Evolutionary conservation across 73 alveolate genomes (phyloP).

Genomic region (Blepharisma japonicum): DNA sequence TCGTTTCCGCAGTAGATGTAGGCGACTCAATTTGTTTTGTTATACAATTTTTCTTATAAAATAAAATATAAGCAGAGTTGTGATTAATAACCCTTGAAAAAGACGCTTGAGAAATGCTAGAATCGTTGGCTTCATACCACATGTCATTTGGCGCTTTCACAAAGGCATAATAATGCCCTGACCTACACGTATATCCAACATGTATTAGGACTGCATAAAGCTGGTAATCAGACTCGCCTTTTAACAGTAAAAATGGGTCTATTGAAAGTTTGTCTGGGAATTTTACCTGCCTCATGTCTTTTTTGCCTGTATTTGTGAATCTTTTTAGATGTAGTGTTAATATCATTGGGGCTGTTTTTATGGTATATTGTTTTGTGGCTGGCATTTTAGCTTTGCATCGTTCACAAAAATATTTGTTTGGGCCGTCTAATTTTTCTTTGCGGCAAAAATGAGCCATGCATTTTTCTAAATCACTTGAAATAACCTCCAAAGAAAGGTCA

Average conservation of each 20-base stretch:
- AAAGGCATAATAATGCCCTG: constrained; percentile 70
- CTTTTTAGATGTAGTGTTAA: constrained; percentile 48
- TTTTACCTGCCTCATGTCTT: constrained; percentile 33
- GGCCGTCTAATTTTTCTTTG: constrained; percentile 51
- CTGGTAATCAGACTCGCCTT: constrained; percentile 31
- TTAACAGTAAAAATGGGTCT: constrained; percentile 24
- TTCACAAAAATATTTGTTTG: constrained; percentile 76
- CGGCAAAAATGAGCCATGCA: constrained; percentile 46
- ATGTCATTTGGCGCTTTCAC: constrained; percentile 39
- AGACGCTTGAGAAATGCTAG: constrained; percentile 35
- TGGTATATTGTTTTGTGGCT: constrained; percentile 78
- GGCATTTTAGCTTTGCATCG: constrained; percentile 70
- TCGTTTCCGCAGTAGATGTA: too few relatives aligned
- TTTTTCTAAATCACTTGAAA: constrained; percentile 33
- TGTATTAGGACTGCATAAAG: constrained; percentile 67
- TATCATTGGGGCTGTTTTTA: constrained; percentile 62
- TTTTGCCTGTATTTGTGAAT: constrained; percentile 45
- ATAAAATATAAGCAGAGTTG: constrained; percentile 4
- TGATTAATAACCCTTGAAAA: constrained; percentile 15
- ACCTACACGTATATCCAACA: constrained; percentile 46
- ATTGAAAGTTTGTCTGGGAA: constrained; percentile 40
- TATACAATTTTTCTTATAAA: neutral
- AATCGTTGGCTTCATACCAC: constrained; percentile 62
- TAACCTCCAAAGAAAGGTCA: constrained; percentile 29
- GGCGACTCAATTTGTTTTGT: neutral